These are phyloP conservation scores for Haplographium delicatum DNA, from an alignment of 495 filamentous ascomycete species.

Conservation along the genomic window DNA sequence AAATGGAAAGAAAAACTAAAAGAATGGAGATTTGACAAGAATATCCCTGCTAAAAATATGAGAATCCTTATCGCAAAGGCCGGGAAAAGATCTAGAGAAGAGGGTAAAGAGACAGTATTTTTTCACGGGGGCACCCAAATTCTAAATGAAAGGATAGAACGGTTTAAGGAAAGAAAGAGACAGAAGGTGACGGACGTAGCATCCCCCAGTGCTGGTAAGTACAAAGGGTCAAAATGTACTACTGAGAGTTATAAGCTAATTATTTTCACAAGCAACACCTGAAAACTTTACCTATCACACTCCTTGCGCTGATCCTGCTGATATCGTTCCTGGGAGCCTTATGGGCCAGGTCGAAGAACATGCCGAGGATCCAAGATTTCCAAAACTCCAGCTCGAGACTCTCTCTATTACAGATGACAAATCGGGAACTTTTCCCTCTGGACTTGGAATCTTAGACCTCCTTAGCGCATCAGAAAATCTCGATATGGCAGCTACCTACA, in stretches of 20 bases:
- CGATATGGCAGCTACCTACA: too few species aligned
- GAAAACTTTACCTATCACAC: slow-evolving; percentile 10
- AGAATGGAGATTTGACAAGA: slow-evolving; percentile 15
- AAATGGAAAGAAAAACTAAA: slow-evolving; percentile 15
- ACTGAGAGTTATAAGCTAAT: not conserved
- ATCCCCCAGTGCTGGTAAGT: slow-evolving; percentile 1
- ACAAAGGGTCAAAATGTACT: not conserved
- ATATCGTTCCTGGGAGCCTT: too few species aligned
- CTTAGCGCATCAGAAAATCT: too few species aligned
- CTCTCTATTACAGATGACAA: too few species aligned
- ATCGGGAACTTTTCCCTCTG: too few species aligned
- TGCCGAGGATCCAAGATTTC: too few species aligned
- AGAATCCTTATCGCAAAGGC: not conserved
- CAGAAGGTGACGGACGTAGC: not conserved
- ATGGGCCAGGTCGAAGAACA: too few species aligned
- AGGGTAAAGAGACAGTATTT: slow-evolving; percentile 8
- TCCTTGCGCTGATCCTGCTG: not conserved
- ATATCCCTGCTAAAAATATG: slow-evolving; percentile 6
- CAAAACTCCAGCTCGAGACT: too few species aligned
- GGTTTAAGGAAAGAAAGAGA: slow-evolving; percentile 8
- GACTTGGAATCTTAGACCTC: too few species aligned
- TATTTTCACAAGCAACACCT: slow-evolving; percentile 1
- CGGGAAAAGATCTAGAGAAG: not conserved
- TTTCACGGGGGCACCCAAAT: slow-evolving; percentile 1
- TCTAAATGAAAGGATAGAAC: not conserved